Evolutionary conservation across 306 rosid genomes (phyloP).

Genomic region (Lupinus albus): DNA sequence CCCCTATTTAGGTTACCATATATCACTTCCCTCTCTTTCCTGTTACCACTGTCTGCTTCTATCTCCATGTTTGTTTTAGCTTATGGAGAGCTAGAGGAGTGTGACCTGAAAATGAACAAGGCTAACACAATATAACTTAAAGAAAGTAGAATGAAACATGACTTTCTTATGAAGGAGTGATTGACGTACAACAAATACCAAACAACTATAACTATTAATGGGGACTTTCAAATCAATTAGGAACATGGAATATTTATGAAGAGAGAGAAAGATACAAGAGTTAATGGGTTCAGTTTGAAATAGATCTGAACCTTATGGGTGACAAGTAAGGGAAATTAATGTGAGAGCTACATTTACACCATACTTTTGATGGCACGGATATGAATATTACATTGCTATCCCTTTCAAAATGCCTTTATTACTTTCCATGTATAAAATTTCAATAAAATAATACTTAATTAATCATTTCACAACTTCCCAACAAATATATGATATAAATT

Average conservation of each 20-base stretch:
- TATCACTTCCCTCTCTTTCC: constrained; percentile 12
- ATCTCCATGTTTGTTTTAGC: constrained; percentile 55
- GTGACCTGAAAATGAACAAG: neutral
- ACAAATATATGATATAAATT: no score
- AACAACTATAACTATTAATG: constrained; percentile 62
- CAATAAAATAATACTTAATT: no score
- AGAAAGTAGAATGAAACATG: neutral
- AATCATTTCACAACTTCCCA: no score
- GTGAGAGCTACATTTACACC: constrained; percentile 40
- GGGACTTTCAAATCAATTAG: constrained; percentile 25
- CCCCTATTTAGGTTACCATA: constrained; percentile 57
- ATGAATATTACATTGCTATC: constrained; percentile 42
- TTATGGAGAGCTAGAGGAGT: neutral
- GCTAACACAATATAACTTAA: neutral
- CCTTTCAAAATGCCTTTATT: neutral
- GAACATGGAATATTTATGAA: constrained; percentile 44
- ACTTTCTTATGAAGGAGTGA: constrained; percentile 4
- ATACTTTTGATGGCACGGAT: constrained; percentile 37
- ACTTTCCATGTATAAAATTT: no score
- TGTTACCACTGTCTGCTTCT: constrained; percentile 37
- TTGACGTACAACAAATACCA: constrained; percentile 61
- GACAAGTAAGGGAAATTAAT: constrained; percentile 54
- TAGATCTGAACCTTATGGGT: constrained; percentile 46
- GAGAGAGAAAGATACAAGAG: constrained; percentile 49
- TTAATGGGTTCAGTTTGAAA: constrained; percentile 34